Evolutionary conservation across 352 stramenopile species (phyloP), one percentile per base, ranked within the genome.

Genomic region (Globisporangium cylindrosporum): DNA sequence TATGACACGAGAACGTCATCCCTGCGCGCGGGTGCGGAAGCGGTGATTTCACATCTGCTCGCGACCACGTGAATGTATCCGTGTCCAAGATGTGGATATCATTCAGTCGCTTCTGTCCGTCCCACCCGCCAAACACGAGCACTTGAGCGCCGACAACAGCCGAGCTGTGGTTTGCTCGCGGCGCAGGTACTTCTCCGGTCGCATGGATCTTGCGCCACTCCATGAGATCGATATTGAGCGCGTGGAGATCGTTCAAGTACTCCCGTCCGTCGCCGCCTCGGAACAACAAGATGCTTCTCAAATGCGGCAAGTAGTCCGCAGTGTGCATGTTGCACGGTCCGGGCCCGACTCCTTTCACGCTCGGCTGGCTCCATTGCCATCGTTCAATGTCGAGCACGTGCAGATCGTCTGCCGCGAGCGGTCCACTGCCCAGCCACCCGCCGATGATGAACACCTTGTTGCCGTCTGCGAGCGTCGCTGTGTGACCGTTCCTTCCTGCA

Each of bases 241-340:
- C 90, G 72, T 99, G 95, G 43, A 99, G 80, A 75, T 99, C 95
- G 68, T 98, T 98, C 4, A 98, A 76, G 74, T 98, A 99, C 74
- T 98, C 94, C 32, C 92, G 81, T 14, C 93, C 94, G 68, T 98
- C 95, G 27, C 96, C 95, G 46, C 96, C 95, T 27, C 95, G 86
- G 69, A 99, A 99, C 0, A 99, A 90, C 51, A 98, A 87, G 53
- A 98, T 94, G 73, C 92, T 91, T 24, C 83, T 75, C 54, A 86
- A 63, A 32, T 86, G 72, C 6, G 83, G 71, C 5, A 98, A 79
- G 66, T 93, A 99, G 73, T 99, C 95, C 8, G 94, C 93, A n/a
- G 92, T 98, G 81, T 99, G 96, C 95, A 99, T 98, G 74, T 99
- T 99, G 74, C 96, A 99, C 14, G 95, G 93, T 4, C 96, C 95